Conservation (phyloP, 1,284 basidiomycete genomes). For the Pyrrhoderma lamaoense region DNA sequence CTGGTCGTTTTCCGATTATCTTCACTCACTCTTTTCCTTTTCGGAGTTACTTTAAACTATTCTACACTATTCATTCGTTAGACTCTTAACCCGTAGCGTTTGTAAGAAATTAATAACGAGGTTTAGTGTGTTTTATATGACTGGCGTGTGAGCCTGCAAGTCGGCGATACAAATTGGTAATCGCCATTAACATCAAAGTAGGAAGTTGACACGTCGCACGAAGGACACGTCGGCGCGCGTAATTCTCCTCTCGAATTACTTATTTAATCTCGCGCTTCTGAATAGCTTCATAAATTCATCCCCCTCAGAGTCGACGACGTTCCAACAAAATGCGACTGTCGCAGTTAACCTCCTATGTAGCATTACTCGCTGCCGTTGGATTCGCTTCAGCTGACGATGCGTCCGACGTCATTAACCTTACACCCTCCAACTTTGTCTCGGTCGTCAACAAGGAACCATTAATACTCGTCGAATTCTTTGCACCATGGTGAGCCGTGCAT, state of each 20-base stretch:
- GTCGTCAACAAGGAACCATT: slow-evolving; percentile 66
- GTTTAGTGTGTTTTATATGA: not conserved
- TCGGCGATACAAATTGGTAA: too few species aligned
- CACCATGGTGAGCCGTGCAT: slow-evolving; percentile 60
- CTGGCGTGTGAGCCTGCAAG: too few species aligned
- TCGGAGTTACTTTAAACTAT: not conserved
- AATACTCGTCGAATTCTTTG: slow-evolving; percentile 94
- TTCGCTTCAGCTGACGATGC: slow-evolving; percentile 45
- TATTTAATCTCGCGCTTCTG: not conserved
- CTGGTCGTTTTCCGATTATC: not conserved
- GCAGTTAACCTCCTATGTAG: slow-evolving; percentile 41
- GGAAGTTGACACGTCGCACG: not conserved
- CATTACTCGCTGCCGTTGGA: slow-evolving; percentile 48
- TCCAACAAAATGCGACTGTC: slow-evolving; percentile 53
- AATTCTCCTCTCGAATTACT: not conserved
- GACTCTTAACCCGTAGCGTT: not conserved
- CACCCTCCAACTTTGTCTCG: slow-evolving; percentile 62
- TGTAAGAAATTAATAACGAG: slow-evolving; percentile 10
- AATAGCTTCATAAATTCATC: not conserved
- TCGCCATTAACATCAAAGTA: too few species aligned
- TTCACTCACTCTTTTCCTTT: not conserved
- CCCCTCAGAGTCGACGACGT: slow-evolving; percentile 3
- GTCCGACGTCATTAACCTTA: slow-evolving; percentile 83
- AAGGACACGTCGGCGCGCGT: not conserved
- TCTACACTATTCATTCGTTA: slow-evolving; percentile 7